Evolutionary conservation across 352 stramenopile genomes (phyloP).

Genomic region (Phytopythium litorale): DNA sequence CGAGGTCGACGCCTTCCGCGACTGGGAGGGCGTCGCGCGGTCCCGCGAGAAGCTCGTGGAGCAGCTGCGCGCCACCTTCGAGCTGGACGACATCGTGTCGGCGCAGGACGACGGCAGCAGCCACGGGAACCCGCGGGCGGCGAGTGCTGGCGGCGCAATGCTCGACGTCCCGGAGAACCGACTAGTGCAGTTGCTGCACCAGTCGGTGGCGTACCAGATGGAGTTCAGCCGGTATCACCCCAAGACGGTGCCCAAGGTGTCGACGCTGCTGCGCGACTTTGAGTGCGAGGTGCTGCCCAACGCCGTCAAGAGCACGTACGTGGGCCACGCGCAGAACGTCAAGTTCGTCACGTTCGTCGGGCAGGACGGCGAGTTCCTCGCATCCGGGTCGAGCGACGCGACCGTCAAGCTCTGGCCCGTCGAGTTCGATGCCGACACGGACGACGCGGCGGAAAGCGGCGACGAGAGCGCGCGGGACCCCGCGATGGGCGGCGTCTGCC

Average conservation of each 20-base stretch:
- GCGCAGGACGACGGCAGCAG: conserved; percentile 25
- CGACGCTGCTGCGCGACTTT: conserved; percentile 81
- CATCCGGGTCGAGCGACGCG: conserved; percentile 82
- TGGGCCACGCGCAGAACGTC: conserved; percentile 84
- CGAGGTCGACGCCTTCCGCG: conserved; percentile 77
- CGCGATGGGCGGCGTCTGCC: conserved; percentile 40
- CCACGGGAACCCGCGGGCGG: neutral
- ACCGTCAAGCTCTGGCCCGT: conserved; percentile 85
- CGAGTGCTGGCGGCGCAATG: conserved; percentile 5
- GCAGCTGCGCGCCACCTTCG: conserved; percentile 78
- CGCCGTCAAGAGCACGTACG: conserved; percentile 82
- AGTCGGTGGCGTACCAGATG: conserved; percentile 88
- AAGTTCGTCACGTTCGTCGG: conserved; percentile 88
- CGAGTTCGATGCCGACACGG: conserved; percentile 30
- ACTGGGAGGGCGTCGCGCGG: conserved; percentile 78
- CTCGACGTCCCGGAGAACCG: conserved; percentile 68
- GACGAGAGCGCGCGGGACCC: conserved; percentile 16
- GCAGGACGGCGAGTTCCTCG: conserved; percentile 77
- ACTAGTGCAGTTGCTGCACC: conserved; percentile 76
- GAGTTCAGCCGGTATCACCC: conserved; percentile 87
- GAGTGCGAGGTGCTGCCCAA: conserved; percentile 86
- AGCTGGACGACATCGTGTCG: conserved; percentile 69
- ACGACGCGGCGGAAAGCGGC: neutral
- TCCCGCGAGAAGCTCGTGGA: conserved; percentile 85
- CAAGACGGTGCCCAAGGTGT: conserved; percentile 83